Base-by-base conservation (phyloP, 768 basidiomycete genomes). In the Russula virescens region DNA sequence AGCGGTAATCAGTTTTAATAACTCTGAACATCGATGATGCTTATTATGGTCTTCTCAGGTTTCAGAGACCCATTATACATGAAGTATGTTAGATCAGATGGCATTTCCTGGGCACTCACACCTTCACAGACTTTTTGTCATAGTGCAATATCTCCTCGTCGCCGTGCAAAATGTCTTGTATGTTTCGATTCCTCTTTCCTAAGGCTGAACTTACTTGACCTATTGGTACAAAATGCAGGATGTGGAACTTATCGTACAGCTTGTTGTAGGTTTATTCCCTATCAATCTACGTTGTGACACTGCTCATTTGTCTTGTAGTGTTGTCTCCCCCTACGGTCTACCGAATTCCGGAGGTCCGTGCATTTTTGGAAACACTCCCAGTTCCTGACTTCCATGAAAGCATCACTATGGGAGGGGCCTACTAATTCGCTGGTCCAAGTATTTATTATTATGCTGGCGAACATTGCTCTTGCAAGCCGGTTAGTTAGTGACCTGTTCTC, bases 401-500 rank as follows among this genome's bases (percentile, higher is more conserved):
- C n/a, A 9, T 2, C 11, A 18, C 16, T 31, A 43, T 59, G 58
- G 58, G 28, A n/a, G 14, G 58, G 28, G 21, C 58, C 49, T 1
- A 21, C 1, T 40, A 59, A 59, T 51, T 59, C 58, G 5, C 1
- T 59, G 16, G 31, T 38, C 43, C 58, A 59, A 43, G 18, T 59
- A 40, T 23, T 43, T 5, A 43, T 59, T 18, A 59, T 59, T 16
- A 2, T 59, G 10, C 7, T 34, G 8, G 49, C 58, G 8, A 58
- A 58, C 38, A 7, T 3, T 5, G 40, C 26, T 50, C 48, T 58
- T n/a, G 19, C 13, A 28, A 1, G 9, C 13, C 58, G 58, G 58
- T 59, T 8, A 18, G 58, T 51, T 7, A 0, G 19, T 59, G 45
- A 13, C 38, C 18, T 19, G 14, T 31, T 34, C 40, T 23, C 11